phyloP scores from a whole-genome alignment of 108 stramenopile species.

The Fistulifera solaris region DNA sequence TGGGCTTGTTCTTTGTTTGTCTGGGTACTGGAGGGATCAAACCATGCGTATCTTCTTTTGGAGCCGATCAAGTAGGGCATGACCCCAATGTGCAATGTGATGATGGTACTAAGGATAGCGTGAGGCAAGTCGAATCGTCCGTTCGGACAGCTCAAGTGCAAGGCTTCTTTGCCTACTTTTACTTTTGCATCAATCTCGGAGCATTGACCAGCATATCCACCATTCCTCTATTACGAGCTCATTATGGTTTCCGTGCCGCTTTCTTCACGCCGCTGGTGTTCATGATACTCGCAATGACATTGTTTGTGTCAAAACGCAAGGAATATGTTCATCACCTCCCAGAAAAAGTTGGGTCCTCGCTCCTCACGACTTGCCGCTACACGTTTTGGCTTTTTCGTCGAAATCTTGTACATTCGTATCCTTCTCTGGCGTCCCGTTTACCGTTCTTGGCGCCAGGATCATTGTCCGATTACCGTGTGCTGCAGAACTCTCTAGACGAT shows the following conservation, averaged over 20 bases:
- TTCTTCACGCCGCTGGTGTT: constrained; percentile 44
- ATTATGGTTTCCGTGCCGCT: constrained; percentile 42
- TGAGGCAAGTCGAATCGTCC: neutral
- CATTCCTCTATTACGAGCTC: constrained; percentile 28
- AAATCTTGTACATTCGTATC: neutral
- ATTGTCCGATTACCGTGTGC: neutral
- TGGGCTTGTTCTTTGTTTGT: constrained; percentile 42
- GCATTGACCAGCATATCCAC: constrained; percentile 35
- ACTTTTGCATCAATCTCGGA: constrained; percentile 62
- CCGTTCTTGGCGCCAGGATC: neutral
- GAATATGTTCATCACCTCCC: constrained; percentile 14
- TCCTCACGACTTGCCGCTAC: constrained; percentile 11
- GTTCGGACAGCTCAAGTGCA: constrained; percentile 14
- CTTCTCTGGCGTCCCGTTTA: neutral
- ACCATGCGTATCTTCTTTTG: constrained; percentile 63
- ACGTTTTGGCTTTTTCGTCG: constrained; percentile 6
- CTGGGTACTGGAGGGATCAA: constrained; percentile 75
- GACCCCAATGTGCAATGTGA: neutral
- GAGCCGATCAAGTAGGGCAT: constrained; percentile 47
- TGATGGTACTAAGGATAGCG: neutral
- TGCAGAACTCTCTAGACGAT: neutral
- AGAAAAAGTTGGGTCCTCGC: constrained; percentile 1
- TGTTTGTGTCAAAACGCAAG: constrained; percentile 26
- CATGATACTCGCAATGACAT: constrained; percentile 30
- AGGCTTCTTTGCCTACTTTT: constrained; percentile 50